phyloP scores from a whole-genome alignment of 129 eudicot genomes.

The Arctium lappa region DNA sequence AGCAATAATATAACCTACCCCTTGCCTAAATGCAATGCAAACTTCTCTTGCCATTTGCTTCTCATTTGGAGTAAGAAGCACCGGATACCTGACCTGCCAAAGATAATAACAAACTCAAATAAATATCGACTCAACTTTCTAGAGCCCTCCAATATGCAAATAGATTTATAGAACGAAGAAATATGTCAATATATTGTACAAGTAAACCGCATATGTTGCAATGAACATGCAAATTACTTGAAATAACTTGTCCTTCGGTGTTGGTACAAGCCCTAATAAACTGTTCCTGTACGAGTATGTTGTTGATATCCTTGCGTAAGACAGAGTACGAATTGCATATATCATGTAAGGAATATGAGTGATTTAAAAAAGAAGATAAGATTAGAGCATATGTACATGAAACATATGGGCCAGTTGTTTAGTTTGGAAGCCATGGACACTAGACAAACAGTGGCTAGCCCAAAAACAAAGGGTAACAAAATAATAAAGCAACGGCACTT shows the following conservation, averaged over 20 bases:
- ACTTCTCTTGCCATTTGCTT: slow-evolving; percentile 99
- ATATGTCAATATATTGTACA: not conserved
- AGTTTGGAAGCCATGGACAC: not conserved
- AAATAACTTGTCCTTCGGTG: not conserved
- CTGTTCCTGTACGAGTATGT: not conserved
- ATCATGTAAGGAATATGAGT: not conserved
- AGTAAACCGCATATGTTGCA: not conserved
- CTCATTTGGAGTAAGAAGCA: slow-evolving; percentile 92
- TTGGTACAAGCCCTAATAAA: slow-evolving; percentile 1
- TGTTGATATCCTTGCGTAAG: slow-evolving; percentile 10
- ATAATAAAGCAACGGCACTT: not conserved
- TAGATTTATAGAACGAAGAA: not conserved
- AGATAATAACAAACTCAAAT: slow-evolving; percentile 7
- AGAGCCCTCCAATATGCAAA: not conserved
- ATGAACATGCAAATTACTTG: slow-evolving; percentile 6
- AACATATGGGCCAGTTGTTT: not conserved
- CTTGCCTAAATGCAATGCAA: slow-evolving; percentile 93
- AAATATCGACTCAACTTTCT: not conserved
- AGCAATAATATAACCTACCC: slow-evolving; percentile 48
- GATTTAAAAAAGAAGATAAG: not conserved
- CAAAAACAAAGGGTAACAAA: not conserved
- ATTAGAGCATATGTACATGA: not conserved
- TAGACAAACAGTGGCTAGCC: not conserved
- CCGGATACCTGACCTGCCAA: slow-evolving; percentile 97
- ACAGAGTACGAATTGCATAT: not conserved